Percentiles rank a stretch among this genome's conserved stretches.
Evolutionary conservation across 129 eudicot genomes (phyloP).

Genomic region (Dittrichia graveolens): DNA sequence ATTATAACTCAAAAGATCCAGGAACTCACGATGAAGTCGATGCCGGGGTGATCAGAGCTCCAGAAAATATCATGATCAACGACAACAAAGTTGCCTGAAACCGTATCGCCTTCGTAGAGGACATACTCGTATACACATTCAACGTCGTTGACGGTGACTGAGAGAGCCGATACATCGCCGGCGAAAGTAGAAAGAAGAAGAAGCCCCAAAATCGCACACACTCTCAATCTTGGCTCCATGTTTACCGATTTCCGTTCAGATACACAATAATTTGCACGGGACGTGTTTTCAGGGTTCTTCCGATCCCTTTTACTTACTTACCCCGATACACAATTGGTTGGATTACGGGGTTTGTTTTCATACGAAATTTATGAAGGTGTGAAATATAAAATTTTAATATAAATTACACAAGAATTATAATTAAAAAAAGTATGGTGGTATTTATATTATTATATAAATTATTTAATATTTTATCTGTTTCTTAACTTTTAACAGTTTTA

Average conservation of each 20-base stretch:
- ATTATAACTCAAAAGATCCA: slow-evolving; percentile 8
- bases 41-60: slow-evolving; percentile 98
- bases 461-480: no score
- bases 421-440: no score
- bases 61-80: slow-evolving; percentile 95
- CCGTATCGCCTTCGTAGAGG: slow-evolving; percentile 85
- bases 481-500: no score
- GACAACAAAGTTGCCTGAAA: slow-evolving; percentile 91
- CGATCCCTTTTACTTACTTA: background rate
- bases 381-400: no score
- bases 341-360: no score
- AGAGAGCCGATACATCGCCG: slow-evolving; percentile 49
- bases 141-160: slow-evolving; percentile 79
- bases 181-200: slow-evolving; percentile 41
- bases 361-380: no score
- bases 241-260: slow-evolving; percentile 8
- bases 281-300: slow-evolving; percentile 15
- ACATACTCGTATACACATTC: slow-evolving; percentile 95
- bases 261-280: background rate
- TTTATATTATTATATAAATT: no score
- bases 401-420: no score
- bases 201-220: slow-evolving; percentile 35
- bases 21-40: slow-evolving; percentile 62
- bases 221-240: slow-evolving; percentile 36
- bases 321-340: background rate